Base-by-base conservation (phyloP, 2,329 filamentous ascomycete species). In the Arthrobotrys conoides region DNA sequence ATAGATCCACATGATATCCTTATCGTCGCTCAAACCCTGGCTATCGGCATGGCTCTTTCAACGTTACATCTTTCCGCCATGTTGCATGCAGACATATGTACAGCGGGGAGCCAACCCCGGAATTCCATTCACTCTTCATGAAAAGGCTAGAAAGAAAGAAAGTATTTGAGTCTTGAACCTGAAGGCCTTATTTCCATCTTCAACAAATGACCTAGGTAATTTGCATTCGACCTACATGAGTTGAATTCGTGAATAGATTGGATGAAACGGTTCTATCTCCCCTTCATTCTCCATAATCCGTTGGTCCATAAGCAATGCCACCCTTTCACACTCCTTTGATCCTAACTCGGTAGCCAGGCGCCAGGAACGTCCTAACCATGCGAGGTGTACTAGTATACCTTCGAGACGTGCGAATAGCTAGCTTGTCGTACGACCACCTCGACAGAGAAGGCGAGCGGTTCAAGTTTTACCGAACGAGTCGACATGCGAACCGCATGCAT, bases 61-160 rank as follows among this genome's bases (percentile, higher is more conserved):
- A 66, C 66, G 71, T 75, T 67, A 75, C 71, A 68, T 75, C 71
- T 75, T 68, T 33, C 71, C 71, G 71, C 64, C 9, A 72, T 24
- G 69, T 72, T 72, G 59, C 69, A 72, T 66, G 64, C 36, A n/a
- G 9, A 20, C 18, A 18, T n/a, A 1, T 18, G 38, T 44, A 33
- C 59, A 57, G 57, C 59, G 69, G 59, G 59, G 24, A 59, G 69
- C 36, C 57, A 57, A 59, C 61, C 61, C 38, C 63, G 30, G 53
- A 20, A 41, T 71, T 36, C 5, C 59, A 18, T 36, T 57, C 2
- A 16, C 33, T 5, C 55, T 22, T 59, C 12, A 59, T 8, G 38
- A 16, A 20, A 0, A 41, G 41, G 22, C 27, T 6, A 30, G 3
- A 20, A 16, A 41, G n/a, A 44, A 36, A 5, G 30, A 1, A 30